Evolutionary conservation across 495 filamentous ascomycete species (phyloP).

Genomic region (Poronia punctata): DNA sequence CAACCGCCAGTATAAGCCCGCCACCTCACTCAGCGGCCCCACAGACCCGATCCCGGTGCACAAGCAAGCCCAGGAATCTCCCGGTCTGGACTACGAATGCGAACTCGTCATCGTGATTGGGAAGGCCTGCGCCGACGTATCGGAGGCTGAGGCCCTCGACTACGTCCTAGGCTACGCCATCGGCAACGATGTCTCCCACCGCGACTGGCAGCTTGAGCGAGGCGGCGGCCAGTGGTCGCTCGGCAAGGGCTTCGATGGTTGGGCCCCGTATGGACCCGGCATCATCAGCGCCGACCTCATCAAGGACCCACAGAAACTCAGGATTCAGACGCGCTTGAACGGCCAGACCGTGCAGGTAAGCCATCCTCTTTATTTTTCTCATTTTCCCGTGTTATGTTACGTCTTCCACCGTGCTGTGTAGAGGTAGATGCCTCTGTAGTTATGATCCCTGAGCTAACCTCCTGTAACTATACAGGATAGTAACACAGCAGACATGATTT

Average conservation of each 20-base stretch:
- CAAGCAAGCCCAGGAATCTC: constrained; percentile 17
- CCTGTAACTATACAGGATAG: constrained; percentile 38
- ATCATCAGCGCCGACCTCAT: constrained; percentile 65
- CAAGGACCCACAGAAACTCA: constrained; percentile 59
- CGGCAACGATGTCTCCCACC: constrained; percentile 78
- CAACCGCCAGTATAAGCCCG: constrained; percentile 59
- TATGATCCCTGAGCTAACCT: no score
- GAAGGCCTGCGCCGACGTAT: constrained; percentile 59
- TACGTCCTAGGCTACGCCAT: constrained; percentile 76
- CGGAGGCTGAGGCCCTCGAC: constrained; percentile 59
- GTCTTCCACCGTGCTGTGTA: not conserved
- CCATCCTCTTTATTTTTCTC: no score
- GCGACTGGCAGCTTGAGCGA: constrained; percentile 73
- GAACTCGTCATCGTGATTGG: constrained; percentile 77
- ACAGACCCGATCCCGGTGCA: constrained; percentile 61
- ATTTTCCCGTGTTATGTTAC: no score
- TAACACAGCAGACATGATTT: constrained; percentile 76
- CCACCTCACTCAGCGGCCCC: constrained; percentile 64
- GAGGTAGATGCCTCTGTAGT: no score
- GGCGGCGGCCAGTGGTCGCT: constrained; percentile 77
- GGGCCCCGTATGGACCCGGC: constrained; percentile 81
- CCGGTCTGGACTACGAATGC: constrained; percentile 76
- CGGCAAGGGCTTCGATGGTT: constrained; percentile 83
- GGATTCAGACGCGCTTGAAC: constrained; percentile 64
- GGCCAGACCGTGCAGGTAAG: constrained; percentile 55